phyloP scores from a whole-genome alignment of 129 eudicot species.

The Calendula officinalis region DNA sequence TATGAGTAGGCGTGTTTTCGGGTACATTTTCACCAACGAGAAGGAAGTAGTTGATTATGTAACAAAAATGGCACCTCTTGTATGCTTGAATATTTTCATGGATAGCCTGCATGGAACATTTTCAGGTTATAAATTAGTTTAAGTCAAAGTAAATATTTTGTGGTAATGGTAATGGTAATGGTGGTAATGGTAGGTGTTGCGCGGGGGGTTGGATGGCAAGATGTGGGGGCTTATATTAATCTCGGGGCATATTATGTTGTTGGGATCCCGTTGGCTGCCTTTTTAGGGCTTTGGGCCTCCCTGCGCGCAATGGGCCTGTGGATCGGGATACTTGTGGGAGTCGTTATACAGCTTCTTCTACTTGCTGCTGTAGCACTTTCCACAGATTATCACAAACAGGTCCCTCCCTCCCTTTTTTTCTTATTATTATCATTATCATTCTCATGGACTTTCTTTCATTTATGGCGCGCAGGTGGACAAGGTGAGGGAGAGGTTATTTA shows the following conservation, averaged over 20 bases:
- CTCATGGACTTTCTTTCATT: not conserved
- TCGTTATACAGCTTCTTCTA: constrained; percentile 44
- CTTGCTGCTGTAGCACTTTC: constrained; percentile 41
- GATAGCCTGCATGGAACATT: constrained; percentile 65
- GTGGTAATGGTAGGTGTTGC: constrained; percentile 51
- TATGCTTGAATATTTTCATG: constrained; percentile 49
- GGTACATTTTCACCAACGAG: constrained; percentile 66
- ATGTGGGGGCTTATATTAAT: constrained; percentile 71
- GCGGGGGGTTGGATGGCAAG: constrained; percentile 91
- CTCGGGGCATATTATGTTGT: constrained; percentile 65
- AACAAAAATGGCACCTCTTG: constrained; percentile 60
- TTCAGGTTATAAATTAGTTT: constrained; percentile 41
- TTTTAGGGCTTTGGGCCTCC: constrained; percentile 49
- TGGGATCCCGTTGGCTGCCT: constrained; percentile 62
- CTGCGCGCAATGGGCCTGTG: constrained; percentile 69
- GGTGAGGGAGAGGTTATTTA: constrained; percentile 55
- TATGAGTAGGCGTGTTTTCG: constrained; percentile 48
- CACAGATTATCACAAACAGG: constrained; percentile 75
- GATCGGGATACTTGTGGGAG: constrained; percentile 70
- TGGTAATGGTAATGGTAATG: not conserved
- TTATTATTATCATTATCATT: not conserved
- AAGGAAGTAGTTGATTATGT: constrained; percentile 75
- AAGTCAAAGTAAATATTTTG: not conserved
- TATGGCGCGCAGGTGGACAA: constrained; percentile 41
- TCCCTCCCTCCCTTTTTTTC: constrained; percentile 7